Evolutionary conservation across 345 rosid genomes (phyloP), one percentile per base, ranked within the genome.

Genomic region (Citrus mangshanensis): DNA sequence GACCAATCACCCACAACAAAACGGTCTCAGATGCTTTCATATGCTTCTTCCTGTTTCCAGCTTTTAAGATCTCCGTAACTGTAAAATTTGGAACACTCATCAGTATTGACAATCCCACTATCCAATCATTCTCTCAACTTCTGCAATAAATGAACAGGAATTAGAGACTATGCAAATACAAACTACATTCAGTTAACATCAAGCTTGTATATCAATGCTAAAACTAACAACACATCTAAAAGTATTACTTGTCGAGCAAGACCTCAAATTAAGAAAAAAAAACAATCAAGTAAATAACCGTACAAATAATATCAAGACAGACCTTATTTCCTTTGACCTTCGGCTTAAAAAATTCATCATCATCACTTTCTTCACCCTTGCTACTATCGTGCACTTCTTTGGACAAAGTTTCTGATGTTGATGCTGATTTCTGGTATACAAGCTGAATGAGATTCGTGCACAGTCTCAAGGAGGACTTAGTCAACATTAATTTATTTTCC

Each of bases 1-100:
- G 91, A 87, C 97, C 98, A 92, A 84, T 89, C 91, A 81, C 98
- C 95, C 34, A 94, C 91, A 81, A 90, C 91, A 88, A 96, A 96
- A 42, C 97, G 95, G 82, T 96, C 86, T 77, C 97, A 92, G 79
- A 96, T 88, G 49, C 80, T 85, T 88, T 92, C 92, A 82, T 86
- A 88, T 55, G 84, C 80, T 54, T 90, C 90, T 77, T 83, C 85
- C 70, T 94, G 90, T 83, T 91, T 87, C 99, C 99, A 96, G 78
- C 85, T 82, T 85, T 89, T 89, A n/a, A 83, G 82, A 64, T 83
- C 81, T 46, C 78, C 84, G 84, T 78, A 81, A 37, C 77, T 87
- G 60, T 77, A 74, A 82, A 83, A 89, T 83, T 94, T 96, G 22
- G 97, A 94, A 86, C 95, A 90, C 71, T 96, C 99, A 65, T 92